A percentile compares a stretch with the other conserved stretches of the same genome.
These are phyloP conservation scores for Stephania japonica DNA, from an alignment of 164 flowering plant genomes.

Conservation along the genomic window DNA sequence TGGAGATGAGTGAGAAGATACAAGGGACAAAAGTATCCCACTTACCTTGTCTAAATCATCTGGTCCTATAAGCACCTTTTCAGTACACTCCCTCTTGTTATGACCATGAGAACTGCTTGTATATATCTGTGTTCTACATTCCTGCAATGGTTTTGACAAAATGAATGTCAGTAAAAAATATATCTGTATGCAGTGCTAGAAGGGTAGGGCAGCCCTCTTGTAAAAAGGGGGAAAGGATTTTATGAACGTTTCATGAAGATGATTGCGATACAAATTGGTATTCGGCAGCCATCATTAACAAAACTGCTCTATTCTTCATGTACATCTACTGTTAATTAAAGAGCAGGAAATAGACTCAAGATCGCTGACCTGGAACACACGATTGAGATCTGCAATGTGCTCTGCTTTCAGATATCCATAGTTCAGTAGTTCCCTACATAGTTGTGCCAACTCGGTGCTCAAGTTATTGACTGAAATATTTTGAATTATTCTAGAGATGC, in stretches of 20 bases:
- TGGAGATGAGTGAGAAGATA: conserved; percentile 32
- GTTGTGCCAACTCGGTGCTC: conserved; percentile 44
- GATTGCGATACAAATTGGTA: not conserved
- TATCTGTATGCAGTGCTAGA: not conserved
- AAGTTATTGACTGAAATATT: conserved; percentile 52
- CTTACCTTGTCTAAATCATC: conserved; percentile 39
- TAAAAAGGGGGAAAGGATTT: not conserved
- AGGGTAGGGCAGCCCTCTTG: not conserved
- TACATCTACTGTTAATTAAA: not conserved
- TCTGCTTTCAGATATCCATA: conserved; percentile 44
- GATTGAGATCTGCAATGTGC: conserved; percentile 45
- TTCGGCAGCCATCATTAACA: not conserved
- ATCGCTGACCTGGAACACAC: conserved; percentile 57
- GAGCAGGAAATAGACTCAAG: conserved; percentile 1
- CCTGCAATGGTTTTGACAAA: conserved; percentile 35
- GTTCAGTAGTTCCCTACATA: conserved; percentile 50
- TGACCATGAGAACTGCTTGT: conserved; percentile 25
- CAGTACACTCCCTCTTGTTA: conserved; percentile 18
- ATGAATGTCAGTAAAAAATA: not conserved
- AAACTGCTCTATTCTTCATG: not conserved
- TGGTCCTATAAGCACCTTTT: conserved; percentile 19
- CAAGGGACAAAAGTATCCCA: conserved; percentile 40
- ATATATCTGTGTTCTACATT: conserved; percentile 51
- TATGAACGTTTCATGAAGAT: not conserved
- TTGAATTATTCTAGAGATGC: conserved; percentile 51